Conservation (phyloP, 2,329 filamentous ascomycete species). For the Diaporthe sp. region DNA sequence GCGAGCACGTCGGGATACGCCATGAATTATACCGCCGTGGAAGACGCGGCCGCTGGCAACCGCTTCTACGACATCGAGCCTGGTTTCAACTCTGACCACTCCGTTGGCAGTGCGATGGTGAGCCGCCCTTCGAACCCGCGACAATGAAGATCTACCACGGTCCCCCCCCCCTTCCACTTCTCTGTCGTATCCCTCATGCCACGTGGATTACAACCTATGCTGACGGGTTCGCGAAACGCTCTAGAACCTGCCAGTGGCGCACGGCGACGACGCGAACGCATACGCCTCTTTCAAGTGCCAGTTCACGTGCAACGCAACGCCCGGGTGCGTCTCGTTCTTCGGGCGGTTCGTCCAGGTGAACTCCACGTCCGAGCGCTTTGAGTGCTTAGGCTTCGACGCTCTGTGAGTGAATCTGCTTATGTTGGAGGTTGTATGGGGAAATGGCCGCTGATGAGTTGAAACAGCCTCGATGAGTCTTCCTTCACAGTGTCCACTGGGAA, state of each 20-base stretch:
- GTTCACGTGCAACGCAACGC: conserved; percentile 47
- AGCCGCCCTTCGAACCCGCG: background rate
- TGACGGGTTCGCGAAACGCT: background rate
- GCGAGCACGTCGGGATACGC: conserved; percentile 12
- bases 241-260: conserved; percentile 41
- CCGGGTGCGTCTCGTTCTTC: conserved; percentile 47
- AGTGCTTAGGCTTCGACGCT: conserved; percentile 40
- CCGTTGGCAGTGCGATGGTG: conserved; percentile 40
- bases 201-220: background rate
- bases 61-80: conserved; percentile 38
- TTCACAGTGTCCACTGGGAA: conserved; percentile 44
- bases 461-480: conserved; percentile 44
- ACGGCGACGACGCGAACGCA: conserved; percentile 41
- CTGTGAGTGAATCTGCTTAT: conserved; percentile 35
- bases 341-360: conserved; percentile 44
- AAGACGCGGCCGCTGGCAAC: conserved; percentile 14
- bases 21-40: conserved; percentile 34
- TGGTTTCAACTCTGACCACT: conserved; percentile 29
- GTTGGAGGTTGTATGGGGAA: background rate
- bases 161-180: background rate
- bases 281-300: conserved; percentile 51
- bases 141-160: background rate
- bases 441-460: background rate
- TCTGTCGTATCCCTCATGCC: background rate
- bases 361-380: conserved; percentile 36